A percentile compares a stretch with the other conserved stretches of the same genome.
Evolutionary conservation across 2,329 filamentous ascomycete genomes (phyloP).

Genomic region (Cordyceps militaris): DNA sequence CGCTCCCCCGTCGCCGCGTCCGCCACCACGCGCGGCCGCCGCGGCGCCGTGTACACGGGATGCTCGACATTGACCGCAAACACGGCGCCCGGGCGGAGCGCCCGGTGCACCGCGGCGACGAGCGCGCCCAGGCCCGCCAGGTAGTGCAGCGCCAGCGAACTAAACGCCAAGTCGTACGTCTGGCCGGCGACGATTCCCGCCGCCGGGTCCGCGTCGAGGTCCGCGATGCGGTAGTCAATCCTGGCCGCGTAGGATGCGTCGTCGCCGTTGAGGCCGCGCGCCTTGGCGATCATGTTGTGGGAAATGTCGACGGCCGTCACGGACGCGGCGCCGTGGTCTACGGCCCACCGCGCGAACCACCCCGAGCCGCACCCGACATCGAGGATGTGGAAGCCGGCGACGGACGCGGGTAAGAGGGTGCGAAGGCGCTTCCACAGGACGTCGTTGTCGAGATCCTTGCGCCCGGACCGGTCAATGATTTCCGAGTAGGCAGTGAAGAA

Average conservation of each 20-base stretch:
- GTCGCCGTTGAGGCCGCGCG: slow-evolving; percentile 21
- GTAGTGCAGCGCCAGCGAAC: slow-evolving; percentile 36
- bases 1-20: slow-evolving; percentile 24
- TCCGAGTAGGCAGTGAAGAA: slow-evolving; percentile 37
- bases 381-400: slow-evolving; percentile 27
- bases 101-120: slow-evolving; percentile 24
- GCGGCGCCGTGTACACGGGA: slow-evolving; percentile 38
- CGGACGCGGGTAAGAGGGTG: slow-evolving; percentile 28
- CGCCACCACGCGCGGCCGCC: slow-evolving; percentile 23
- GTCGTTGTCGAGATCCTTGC: slow-evolving; percentile 30
- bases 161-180: slow-evolving; percentile 32
- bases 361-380: slow-evolving; percentile 42
- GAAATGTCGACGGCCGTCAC: slow-evolving; percentile 36
- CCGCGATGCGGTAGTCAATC: slow-evolving; percentile 26
- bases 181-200: slow-evolving; percentile 16
- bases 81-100: slow-evolving; percentile 27
- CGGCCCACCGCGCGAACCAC: slow-evolving; percentile 38
- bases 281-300: slow-evolving; percentile 35
- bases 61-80: slow-evolving; percentile 42
- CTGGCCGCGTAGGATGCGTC: slow-evolving; percentile 16
- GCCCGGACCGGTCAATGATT: slow-evolving; percentile 32
- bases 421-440: slow-evolving; percentile 39
- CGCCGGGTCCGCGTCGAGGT: slow-evolving; percentile 26
- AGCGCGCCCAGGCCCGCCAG: slow-evolving; percentile 27
- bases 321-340: slow-evolving; percentile 27